Evolutionary conservation across 345 rosid genomes (phyloP).

Genomic region (Brassica rapa): DNA sequence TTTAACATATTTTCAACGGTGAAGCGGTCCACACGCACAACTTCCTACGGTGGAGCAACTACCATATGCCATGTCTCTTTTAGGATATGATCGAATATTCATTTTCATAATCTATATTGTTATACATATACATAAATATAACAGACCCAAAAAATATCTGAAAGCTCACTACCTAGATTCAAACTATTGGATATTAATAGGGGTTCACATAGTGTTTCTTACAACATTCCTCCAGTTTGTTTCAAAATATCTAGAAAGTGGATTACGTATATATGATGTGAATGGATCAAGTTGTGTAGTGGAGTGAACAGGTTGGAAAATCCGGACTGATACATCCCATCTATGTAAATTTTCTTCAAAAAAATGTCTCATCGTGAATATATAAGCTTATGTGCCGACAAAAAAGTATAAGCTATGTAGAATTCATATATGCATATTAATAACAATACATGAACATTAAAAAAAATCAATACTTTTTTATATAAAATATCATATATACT

Average conservation of each 20-base stretch:
- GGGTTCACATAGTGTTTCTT: neutral
- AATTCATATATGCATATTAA: neutral
- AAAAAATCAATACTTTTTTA: neutral
- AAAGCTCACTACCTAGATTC: constrained; percentile 13
- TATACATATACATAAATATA: neutral
- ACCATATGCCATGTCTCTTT: constrained; percentile 38
- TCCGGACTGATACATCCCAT: constrained; percentile 12
- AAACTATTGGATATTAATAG: neutral
- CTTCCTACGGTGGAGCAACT: constrained; percentile 44
- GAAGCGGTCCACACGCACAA: constrained; percentile 47
- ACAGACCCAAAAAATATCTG: constrained; percentile 12
- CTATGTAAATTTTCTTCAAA: neutral
- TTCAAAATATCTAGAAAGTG: constrained; percentile 30
- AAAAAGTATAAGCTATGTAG: neutral
- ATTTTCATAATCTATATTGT: neutral
- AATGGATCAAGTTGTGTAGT: constrained; percentile 17
- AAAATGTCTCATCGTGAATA: neutral
- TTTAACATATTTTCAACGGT: constrained; percentile 33
- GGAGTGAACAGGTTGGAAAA: constrained; percentile 20
- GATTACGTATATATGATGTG: constrained; percentile 23
- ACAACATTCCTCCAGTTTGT: neutral
- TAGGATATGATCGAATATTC: constrained; percentile 37
- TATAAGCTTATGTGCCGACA: neutral
- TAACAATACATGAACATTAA: neutral
- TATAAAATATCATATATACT: neutral